Evolutionary conservation across 176 grass and related monocot species (phyloP).

Genomic region (Musa beccarii): DNA sequence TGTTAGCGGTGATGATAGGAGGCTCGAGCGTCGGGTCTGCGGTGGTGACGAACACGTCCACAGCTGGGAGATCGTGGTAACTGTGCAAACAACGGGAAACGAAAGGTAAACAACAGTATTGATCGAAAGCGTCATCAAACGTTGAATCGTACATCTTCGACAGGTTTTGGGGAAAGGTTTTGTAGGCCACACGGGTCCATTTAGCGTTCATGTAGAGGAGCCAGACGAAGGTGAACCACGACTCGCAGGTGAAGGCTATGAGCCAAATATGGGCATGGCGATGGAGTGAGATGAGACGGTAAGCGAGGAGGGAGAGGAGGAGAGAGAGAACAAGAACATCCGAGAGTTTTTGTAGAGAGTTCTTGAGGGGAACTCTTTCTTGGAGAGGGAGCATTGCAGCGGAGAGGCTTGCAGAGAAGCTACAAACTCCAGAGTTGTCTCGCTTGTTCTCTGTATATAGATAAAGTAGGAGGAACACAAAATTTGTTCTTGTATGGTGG

Average conservation of each 20-base stretch:
- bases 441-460: no score
- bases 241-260: slow-evolving; percentile 2
- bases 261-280: background rate
- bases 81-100: background rate
- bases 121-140: no score
- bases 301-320: slow-evolving; percentile 6
- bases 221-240: slow-evolving; percentile 9
- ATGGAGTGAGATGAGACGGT: slow-evolving; percentile 2
- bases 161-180: background rate
- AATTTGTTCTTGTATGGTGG: no score
- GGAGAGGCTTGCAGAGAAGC: no score
- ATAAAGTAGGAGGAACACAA: no score
- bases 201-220: background rate
- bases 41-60: slow-evolving; percentile 63
- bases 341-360: background rate
- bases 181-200: background rate
- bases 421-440: no score
- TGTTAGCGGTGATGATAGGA: slow-evolving; percentile 43
- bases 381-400: background rate
- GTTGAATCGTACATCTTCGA: background rate
- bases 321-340: background rate
- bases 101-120: background rate
- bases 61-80: slow-evolving; percentile 24
- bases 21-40: slow-evolving; percentile 42
- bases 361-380: slow-evolving; percentile 1